Percentiles rank a stretch among this genome's conserved stretches.
Conservation (phyloP, 1,284 basidiomycete genomes). For the Leccinum fuscescens region DNA sequence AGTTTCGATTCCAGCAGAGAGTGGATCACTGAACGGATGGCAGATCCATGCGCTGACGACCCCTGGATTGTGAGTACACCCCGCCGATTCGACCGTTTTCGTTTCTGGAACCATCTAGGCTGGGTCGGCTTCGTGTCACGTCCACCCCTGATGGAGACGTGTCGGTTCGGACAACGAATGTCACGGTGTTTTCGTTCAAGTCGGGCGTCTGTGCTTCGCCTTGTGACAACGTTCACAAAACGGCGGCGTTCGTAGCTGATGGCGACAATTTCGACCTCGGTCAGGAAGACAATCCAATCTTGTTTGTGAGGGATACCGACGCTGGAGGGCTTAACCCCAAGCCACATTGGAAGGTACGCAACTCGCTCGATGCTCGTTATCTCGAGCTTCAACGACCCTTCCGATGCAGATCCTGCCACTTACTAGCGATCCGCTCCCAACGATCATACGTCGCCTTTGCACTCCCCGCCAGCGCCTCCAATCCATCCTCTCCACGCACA, state of each 20-base stretch:
- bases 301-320: conserved; percentile 13
- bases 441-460: neutral
- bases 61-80: too few relatives aligned
- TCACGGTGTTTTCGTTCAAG: too few relatives aligned
- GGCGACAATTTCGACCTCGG: conserved; percentile 4
- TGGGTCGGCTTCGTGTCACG: too few relatives aligned
- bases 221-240: neutral
- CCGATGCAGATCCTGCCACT: conserved; percentile 5
- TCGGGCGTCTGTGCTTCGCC: neutral
- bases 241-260: conserved; percentile 13
- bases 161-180: too few relatives aligned
- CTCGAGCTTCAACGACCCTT: neutral
- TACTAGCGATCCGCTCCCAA: neutral
- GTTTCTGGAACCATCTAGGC: too few relatives aligned
- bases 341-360: conserved; percentile 26
- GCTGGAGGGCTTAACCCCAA: neutral
- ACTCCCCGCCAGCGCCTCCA: conserved; percentile 50
- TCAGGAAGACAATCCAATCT: neutral
- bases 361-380: neutral
- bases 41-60: too few relatives aligned
- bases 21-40: too few relatives aligned
- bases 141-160: too few relatives aligned
- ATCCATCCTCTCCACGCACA: conserved; percentile 53
- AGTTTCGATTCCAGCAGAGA: too few relatives aligned
- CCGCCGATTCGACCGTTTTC: too few relatives aligned